These are phyloP conservation scores for Alnus rubra DNA, from an alignment of 306 rosid genomes.

Conservation along the genomic window DNA sequence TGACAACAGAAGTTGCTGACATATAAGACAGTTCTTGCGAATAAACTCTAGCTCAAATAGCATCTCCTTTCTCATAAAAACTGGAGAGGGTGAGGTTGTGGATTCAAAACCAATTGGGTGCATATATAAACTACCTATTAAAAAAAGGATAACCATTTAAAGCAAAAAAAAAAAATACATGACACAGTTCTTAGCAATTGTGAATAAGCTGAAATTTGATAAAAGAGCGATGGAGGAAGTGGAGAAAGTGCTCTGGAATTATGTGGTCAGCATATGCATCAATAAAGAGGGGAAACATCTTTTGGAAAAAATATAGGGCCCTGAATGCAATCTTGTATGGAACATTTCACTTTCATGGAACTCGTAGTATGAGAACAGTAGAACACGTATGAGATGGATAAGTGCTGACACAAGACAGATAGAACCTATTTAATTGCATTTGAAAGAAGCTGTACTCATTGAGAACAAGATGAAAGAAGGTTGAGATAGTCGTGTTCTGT, in stretches of 20 bases:
- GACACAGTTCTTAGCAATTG: background rate
- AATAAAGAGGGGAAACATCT: background rate
- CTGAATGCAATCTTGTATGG: background rate
- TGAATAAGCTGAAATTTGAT: slow-evolving; percentile 13
- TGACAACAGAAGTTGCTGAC: background rate
- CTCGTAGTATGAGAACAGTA: background rate
- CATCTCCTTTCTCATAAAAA: background rate
- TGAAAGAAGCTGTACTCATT: background rate
- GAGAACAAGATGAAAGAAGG: background rate
- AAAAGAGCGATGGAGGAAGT: background rate
- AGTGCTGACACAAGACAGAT: background rate
- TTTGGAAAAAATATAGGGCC: background rate
- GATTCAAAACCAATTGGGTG: background rate
- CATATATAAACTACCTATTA: background rate
- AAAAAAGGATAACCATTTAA: background rate
- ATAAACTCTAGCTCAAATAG: background rate
- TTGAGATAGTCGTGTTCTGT: background rate
- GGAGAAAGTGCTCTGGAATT: slow-evolving; percentile 1
- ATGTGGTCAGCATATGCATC: background rate
- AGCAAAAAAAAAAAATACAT: background rate
- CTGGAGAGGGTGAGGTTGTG: background rate
- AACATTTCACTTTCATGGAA: background rate
- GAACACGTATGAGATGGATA: background rate
- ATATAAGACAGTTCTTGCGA: background rate
- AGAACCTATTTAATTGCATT: background rate